Evolutionary conservation across 2,329 filamentous ascomycete genomes (phyloP), one percentile per base, ranked within the genome.

Genomic region (Teratosphaeria viscida): DNA sequence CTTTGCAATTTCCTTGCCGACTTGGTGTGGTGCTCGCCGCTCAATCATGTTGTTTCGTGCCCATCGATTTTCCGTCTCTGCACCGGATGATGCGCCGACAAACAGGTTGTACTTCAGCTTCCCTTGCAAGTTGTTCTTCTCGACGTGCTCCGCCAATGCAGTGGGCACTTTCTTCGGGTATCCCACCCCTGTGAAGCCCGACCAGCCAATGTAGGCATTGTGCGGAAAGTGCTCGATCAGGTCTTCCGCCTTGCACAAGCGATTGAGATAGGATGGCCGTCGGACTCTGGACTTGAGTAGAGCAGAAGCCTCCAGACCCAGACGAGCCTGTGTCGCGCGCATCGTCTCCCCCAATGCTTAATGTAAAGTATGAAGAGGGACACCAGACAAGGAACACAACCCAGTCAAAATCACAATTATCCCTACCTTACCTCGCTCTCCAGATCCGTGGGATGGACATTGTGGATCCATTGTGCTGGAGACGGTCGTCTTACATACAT

Each of bases 61-160:
- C 91, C 91, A 95, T 74, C 90, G 82, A 75, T 94, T 94, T 78
- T 95, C 90, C 0, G 90, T 95, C 77, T 94, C 90, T 19, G 90
- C 88, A 43, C 90, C 90, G 16, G 89, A 91, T 5, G 88, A 92
- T n/a, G 90, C 90, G 57, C 90, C 91, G 10, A 95, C 90, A 66
- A 95, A 95, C 19, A 95, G 82, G 60, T 85, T 87, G 80, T 95
- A 95, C 70, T 89, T 89, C 66, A 95, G 79, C 79, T 95, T 79
- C 59, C 90, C 90, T 75, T 95, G 85, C 16, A 95, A 81, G 63
- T 81, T 83, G 75, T 95, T 95, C 77, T 89, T 84, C 77, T 95
- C 90, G 66, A 95, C 90, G 73, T 95, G 87, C 73, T 95, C 89
- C 65, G 90, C 90, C 62, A 96, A 80, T 65, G 88, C 90, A 3